Evolutionary conservation across 2,329 filamentous ascomycete genomes (phyloP).

Genomic region (Trichophyton mentagrophytes): DNA sequence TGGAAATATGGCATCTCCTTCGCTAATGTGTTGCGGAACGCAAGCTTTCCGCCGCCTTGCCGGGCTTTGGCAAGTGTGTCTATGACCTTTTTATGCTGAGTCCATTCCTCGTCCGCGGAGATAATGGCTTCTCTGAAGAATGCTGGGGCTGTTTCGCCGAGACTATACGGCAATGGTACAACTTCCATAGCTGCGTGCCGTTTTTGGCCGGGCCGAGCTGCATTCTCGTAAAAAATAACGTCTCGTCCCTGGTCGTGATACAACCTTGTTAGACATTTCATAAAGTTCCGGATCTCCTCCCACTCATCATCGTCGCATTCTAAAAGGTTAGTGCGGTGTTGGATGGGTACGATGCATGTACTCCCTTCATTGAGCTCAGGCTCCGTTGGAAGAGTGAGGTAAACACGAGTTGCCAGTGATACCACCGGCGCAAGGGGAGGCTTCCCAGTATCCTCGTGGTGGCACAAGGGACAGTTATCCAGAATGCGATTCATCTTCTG

Average conservation of each 20-base stretch:
- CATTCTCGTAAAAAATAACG: slow-evolving; percentile 96
- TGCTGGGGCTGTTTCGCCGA: slow-evolving; percentile 83
- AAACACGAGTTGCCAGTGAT: slow-evolving; percentile 73
- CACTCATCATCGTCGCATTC: slow-evolving; percentile 98
- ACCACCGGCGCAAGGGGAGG: slow-evolving; percentile 75
- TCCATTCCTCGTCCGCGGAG: slow-evolving; percentile 80
- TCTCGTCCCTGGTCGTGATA: slow-evolving; percentile 88
- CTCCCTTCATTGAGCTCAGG: slow-evolving; percentile 75
- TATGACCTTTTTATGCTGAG: slow-evolving; percentile 87
- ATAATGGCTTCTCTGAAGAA: slow-evolving; percentile 95
- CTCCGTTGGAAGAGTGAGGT: slow-evolving; percentile 75
- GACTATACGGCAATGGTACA: slow-evolving; percentile 75
- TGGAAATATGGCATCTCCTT: slow-evolving; percentile 99
- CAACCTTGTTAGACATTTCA: slow-evolving; percentile 89
- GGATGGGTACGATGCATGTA: slow-evolving; percentile 76
- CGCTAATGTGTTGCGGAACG: slow-evolving; percentile 69
- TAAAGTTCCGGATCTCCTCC: slow-evolving; percentile 98
- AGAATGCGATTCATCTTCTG: slow-evolving; percentile 79
- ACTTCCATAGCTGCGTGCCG: slow-evolving; percentile 75
- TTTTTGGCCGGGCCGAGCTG: slow-evolving; percentile 63
- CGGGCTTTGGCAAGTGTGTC: slow-evolving; percentile 55
- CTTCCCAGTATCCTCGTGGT: slow-evolving; percentile 69
- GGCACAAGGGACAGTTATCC: slow-evolving; percentile 78
- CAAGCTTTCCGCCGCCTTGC: slow-evolving; percentile 58
- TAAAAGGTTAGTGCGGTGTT: slow-evolving; percentile 79